phyloP scores from a whole-genome alignment of 1,284 basidiomycete genomes.

The Cutaneotrichosporon cyanovorans region DNA sequence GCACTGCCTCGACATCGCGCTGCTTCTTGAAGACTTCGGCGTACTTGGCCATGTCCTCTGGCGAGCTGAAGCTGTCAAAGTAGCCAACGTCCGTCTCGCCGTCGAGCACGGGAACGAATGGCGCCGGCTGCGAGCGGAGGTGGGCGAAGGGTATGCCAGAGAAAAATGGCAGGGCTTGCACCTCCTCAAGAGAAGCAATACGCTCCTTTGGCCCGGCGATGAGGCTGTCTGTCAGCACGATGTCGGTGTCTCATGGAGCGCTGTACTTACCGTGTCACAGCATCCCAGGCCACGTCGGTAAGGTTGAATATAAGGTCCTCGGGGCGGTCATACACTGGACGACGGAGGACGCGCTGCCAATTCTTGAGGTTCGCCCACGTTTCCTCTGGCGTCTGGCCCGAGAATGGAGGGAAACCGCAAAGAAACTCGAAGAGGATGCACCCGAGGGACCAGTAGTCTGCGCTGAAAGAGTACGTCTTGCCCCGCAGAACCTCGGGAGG shows the following conservation, averaged over 20 bases:
- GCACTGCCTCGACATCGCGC: conserved; percentile 81
- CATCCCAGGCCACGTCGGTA: conserved; percentile 88
- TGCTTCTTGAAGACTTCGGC: conserved; percentile 98
- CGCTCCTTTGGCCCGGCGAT: conserved; percentile 72
- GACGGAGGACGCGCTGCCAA: conserved; percentile 82
- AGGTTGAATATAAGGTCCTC: conserved; percentile 98
- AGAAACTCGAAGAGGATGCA: conserved; percentile 98
- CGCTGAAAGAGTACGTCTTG: conserved; percentile 88
- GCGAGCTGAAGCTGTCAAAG: conserved; percentile 91
- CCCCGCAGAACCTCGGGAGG: conserved; percentile 79
- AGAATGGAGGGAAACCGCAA: conserved; percentile 94
- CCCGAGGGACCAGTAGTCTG: conserved; percentile 97
- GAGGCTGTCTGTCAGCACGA: conserved; percentile 50
- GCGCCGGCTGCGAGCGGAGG: conserved; percentile 71
- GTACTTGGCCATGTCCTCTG: conserved; percentile 97
- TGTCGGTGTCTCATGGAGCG: no score
- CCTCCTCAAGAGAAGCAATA: conserved; percentile 63
- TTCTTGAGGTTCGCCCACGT: conserved; percentile 99
- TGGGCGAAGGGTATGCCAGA: conserved; percentile 63
- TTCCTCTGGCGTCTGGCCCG: conserved; percentile 89
- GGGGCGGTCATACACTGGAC: conserved; percentile 91
- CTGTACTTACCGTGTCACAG: conserved; percentile 67
- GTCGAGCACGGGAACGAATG: conserved; percentile 92
- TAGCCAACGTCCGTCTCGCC: conserved; percentile 94
- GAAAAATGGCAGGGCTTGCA: conserved; percentile 83